A percentile compares a stretch with the other conserved stretches of the same genome.
Conservation (phyloP, 2,329 filamentous ascomycete genomes). For the Beauveria medogensis region DNA sequence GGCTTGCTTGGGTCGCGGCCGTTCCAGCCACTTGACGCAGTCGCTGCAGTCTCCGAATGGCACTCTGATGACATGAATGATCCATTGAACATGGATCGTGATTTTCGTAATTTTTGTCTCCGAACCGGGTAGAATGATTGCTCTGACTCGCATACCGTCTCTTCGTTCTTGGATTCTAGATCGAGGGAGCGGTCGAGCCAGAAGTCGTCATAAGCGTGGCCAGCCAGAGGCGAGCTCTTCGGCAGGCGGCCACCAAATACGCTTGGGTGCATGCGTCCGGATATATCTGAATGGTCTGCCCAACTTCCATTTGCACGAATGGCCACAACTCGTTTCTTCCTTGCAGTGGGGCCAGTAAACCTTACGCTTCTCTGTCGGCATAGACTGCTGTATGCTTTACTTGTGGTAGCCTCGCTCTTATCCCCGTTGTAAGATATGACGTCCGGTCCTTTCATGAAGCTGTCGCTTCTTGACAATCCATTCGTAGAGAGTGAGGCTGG, state of each 20-base stretch:
- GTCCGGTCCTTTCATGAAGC: constrained; percentile 14
- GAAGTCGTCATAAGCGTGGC: neutral
- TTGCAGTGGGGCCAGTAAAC: constrained; percentile 34
- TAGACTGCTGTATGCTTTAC: constrained; percentile 18
- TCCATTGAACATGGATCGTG: constrained; percentile 44
- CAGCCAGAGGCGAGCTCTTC: neutral
- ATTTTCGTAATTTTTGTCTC: constrained; percentile 29
- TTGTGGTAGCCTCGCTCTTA: constrained; percentile 15
- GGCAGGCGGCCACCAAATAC: neutral
- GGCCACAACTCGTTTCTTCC: constrained; percentile 21
- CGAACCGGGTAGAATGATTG: neutral
- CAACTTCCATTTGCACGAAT: constrained; percentile 19
- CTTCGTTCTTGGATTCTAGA: neutral
- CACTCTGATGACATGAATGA: constrained; percentile 16
- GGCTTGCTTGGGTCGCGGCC: neutral
- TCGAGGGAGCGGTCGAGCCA: constrained; percentile 4
- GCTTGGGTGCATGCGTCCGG: neutral
- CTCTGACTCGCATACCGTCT: neutral
- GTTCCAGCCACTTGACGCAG: neutral
- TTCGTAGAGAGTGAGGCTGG: neutral
- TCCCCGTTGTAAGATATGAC: constrained; percentile 13
- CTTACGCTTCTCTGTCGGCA: constrained; percentile 47
- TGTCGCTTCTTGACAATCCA: constrained; percentile 15
- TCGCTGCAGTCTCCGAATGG: neutral
- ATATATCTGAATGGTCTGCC: neutral